Conservation (phyloP, 257 asterid species). For the Misopates orontium region DNA sequence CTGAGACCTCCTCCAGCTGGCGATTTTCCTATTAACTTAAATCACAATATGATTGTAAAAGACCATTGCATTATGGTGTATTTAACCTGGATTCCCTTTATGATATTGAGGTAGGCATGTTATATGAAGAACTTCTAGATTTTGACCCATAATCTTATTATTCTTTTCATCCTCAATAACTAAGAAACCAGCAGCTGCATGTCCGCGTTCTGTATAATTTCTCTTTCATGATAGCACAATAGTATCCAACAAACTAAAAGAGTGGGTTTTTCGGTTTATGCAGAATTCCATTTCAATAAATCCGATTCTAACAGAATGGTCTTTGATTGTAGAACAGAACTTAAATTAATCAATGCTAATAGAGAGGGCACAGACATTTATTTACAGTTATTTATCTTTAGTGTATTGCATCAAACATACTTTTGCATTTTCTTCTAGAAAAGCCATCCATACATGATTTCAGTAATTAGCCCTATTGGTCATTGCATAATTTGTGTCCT, state of each 20-base stretch:
- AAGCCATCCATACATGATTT: background rate
- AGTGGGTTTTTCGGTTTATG: background rate
- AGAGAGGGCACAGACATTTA: background rate
- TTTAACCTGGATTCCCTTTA: constrained; percentile 2
- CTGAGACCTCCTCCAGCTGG: constrained; percentile 23
- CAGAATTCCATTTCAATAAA: background rate
- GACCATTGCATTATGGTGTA: background rate
- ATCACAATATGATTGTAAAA: background rate
- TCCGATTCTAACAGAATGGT: background rate
- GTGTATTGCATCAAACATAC: background rate
- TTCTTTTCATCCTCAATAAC: background rate
- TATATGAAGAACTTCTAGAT: constrained; percentile 12
- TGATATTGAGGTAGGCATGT: constrained; percentile 16
- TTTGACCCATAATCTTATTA: background rate
- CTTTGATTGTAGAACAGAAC: background rate
- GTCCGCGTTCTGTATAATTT: constrained; percentile 6
- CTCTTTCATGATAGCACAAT: constrained; percentile 14
- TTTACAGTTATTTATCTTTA: background rate
- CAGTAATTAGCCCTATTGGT: constrained; percentile 4
- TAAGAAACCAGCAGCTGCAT: constrained; percentile 12
- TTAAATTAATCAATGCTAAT: background rate
- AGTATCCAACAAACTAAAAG: background rate
- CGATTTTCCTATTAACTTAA: background rate
- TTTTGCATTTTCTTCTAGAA: constrained; percentile 10
- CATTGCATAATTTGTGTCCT: constrained; percentile 1